These are phyloP conservation scores for Aegilops longissima DNA, from an alignment of 176 grass and related monocot genomes.

Conservation along the genomic window DNA sequence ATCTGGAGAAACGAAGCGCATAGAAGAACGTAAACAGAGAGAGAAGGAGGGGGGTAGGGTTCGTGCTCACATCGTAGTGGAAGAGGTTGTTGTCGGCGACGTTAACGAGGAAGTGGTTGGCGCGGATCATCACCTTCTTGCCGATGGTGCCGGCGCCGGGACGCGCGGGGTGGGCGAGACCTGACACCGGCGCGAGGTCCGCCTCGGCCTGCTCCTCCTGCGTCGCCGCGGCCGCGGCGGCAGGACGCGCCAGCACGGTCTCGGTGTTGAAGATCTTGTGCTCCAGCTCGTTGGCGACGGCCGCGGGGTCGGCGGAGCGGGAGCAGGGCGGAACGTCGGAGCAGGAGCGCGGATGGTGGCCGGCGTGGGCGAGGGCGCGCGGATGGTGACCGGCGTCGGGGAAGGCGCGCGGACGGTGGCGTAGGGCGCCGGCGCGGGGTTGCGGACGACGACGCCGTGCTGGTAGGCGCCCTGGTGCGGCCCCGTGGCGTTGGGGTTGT, in stretches of 20 bases:
- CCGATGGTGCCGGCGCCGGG: conserved; percentile 7
- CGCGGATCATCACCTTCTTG: conserved; percentile 40
- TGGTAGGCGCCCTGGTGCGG: conserved; percentile 10
- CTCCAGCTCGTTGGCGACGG: conserved; percentile 40
- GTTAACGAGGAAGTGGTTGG: conserved; percentile 76
- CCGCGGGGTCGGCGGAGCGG: conserved; percentile 1
- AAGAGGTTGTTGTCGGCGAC: conserved; percentile 60
- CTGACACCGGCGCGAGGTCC: conserved; percentile 38
- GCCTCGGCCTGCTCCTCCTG: neutral
- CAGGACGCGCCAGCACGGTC: conserved; percentile 25
- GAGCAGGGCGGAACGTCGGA: no score
- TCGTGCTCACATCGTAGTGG: conserved; percentile 71
- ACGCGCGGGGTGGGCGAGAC: neutral
- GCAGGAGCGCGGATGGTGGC: neutral
- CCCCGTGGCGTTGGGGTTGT: neutral
- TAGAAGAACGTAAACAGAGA: no score
- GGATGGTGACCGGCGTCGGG: neutral
- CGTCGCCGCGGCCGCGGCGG: neutral
- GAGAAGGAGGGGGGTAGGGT: neutral
- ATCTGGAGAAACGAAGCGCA: no score
- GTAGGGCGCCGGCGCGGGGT: neutral
- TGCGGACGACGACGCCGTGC: neutral
- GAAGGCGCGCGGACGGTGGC: neutral
- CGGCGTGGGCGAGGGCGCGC: no score
- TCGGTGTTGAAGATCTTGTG: conserved; percentile 42